A percentile compares a stretch with the other conserved stretches of the same genome.
phyloP scores from a whole-genome alignment of 2,329 filamentous ascomycete species.

The Trichoderma lentiforme region DNA sequence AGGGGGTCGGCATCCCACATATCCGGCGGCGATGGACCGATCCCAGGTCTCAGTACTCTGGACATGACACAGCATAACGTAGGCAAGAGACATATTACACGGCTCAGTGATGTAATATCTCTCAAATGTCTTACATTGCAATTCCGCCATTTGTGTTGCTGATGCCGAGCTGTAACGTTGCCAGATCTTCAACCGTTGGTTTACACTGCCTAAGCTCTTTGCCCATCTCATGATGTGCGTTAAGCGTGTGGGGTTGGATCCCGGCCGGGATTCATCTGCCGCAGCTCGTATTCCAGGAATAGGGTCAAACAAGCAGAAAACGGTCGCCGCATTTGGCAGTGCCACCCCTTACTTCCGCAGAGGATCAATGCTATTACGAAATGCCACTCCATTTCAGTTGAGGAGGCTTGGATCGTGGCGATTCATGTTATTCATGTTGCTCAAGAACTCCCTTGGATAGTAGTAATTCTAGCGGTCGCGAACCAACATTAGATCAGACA shows the following conservation, averaged over 20 bases:
- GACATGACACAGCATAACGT: background rate
- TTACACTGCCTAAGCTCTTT: background rate
- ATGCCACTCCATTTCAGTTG: background rate
- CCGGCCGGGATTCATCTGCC: background rate
- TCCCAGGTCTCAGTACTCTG: background rate
- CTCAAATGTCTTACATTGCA: background rate
- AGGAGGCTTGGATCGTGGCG: background rate
- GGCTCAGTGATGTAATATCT: background rate
- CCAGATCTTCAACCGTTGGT: background rate
- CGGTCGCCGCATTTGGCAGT: background rate
- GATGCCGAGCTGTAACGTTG: background rate
- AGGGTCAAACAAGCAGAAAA: background rate
- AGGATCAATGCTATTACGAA: background rate
- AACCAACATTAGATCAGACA: background rate
- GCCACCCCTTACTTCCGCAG: background rate
- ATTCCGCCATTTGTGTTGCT: background rate
- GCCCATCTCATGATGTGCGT: background rate
- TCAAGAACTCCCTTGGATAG: background rate
- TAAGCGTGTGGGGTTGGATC: background rate
- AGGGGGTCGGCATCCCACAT: background rate
- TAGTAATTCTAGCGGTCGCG: background rate
- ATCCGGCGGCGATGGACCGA: background rate
- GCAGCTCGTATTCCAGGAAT: constrained; percentile 14
- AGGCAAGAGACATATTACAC: background rate
- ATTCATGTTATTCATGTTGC: background rate